Evolutionary conservation across 306 rosid genomes (phyloP).

Genomic region (Casuarina glauca): DNA sequence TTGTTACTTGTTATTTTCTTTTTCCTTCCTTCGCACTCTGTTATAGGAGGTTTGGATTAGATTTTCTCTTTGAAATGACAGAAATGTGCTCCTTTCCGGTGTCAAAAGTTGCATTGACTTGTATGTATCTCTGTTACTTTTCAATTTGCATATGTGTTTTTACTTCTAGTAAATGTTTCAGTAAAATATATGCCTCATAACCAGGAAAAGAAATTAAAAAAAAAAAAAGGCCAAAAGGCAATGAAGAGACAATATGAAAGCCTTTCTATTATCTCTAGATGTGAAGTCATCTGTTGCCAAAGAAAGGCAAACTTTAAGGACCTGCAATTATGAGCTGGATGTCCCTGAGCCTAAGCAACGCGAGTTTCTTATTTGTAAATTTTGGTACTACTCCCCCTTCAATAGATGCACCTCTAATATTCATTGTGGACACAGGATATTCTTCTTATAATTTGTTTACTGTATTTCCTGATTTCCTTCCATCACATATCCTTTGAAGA

Average conservation of each 20-base stretch:
- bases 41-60: constrained; percentile 5
- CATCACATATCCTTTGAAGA: not conserved
- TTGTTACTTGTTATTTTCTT: not conserved
- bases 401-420: not conserved
- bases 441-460: not conserved
- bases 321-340: not conserved
- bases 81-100: not conserved
- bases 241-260: not conserved
- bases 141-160: not conserved
- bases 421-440: not conserved
- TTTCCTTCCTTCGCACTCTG: not conserved
- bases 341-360: not conserved
- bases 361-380: not conserved
- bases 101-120: not conserved
- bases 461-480: not conserved
- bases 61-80: constrained; percentile 6
- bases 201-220: no score
- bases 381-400: not conserved
- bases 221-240: not conserved
- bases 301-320: not conserved
- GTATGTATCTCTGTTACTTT: not conserved
- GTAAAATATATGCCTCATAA: not conserved
- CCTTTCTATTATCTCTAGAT: not conserved
- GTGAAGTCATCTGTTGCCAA: not conserved
- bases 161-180: not conserved